Evolutionary conservation across 1,284 basidiomycete genomes (phyloP).

Genomic region (Pseudozyma sp.): DNA sequence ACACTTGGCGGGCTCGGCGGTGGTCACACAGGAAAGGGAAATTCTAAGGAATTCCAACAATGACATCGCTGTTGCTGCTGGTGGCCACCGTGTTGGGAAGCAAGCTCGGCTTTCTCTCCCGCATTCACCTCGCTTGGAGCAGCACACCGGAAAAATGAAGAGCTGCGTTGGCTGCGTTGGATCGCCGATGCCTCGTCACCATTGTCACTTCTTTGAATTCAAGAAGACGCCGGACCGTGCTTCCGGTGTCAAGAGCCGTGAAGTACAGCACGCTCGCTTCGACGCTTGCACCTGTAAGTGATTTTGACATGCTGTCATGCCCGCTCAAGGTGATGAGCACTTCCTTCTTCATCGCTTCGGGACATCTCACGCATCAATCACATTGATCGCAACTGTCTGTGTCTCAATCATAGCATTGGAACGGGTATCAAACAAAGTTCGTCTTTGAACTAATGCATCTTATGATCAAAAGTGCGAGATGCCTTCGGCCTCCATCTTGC

Average conservation of each 20-base stretch:
- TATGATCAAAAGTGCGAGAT: conserved; percentile 56
- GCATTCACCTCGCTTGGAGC: no score
- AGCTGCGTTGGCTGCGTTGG: not conserved
- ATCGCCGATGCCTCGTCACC: conserved; percentile 12
- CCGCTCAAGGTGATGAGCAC: no score
- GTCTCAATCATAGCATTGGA: not conserved
- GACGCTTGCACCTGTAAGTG: no score
- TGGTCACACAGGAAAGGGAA: not conserved
- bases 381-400: not conserved
- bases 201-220: not conserved
- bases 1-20: no score
- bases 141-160: not conserved
- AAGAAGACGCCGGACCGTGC: conserved; percentile 24
- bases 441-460: not conserved
- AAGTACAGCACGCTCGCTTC: no score
- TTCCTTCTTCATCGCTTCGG: no score
- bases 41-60: not conserved
- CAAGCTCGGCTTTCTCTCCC: not conserved
- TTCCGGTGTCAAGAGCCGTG: conserved; percentile 4
- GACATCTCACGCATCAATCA: no score
- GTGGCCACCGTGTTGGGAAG: not conserved
- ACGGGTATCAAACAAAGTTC: not conserved
- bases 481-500: conserved; percentile 64
- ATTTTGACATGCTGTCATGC: not conserved
- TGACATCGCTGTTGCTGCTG: conserved; percentile 5